Conservation (phyloP, 768 basidiomycete genomes). For the Suillus clintonianus region DNA sequence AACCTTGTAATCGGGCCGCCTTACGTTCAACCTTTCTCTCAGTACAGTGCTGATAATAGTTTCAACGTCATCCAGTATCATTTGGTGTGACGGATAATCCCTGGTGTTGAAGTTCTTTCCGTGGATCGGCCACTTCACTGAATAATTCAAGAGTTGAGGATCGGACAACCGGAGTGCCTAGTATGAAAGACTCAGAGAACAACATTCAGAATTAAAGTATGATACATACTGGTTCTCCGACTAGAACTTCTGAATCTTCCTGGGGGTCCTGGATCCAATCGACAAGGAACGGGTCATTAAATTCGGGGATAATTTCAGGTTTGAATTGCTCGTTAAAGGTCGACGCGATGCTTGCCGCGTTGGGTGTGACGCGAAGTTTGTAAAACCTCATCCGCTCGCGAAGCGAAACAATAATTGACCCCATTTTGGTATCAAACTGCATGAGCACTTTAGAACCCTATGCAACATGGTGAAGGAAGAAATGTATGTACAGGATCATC, state of each 20-base stretch:
- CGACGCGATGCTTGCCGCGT: slow-evolving; percentile 68
- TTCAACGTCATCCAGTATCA: slow-evolving; percentile 78
- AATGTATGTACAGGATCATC: slow-evolving; percentile 60
- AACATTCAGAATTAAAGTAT: background rate
- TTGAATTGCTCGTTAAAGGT: slow-evolving; percentile 83
- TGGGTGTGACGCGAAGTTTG: slow-evolving; percentile 74
- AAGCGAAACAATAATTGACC: slow-evolving; percentile 68
- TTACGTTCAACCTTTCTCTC: slow-evolving; percentile 59
- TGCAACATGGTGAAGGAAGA: background rate
- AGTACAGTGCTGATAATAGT: slow-evolving; percentile 64
- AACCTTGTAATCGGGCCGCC: slow-evolving; percentile 60
- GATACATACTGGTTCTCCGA: slow-evolving; percentile 67
- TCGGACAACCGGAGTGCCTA: slow-evolving; percentile 74
- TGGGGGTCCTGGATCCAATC: slow-evolving; percentile 75
- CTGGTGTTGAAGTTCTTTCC: slow-evolving; percentile 81
- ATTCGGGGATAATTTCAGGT: slow-evolving; percentile 83
- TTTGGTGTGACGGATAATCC: slow-evolving; percentile 72
- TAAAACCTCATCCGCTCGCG: slow-evolving; percentile 87
- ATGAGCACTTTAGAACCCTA: slow-evolving; percentile 1
- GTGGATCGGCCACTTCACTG: slow-evolving; percentile 80
- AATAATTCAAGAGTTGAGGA: slow-evolving; percentile 67
- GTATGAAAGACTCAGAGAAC: slow-evolving; percentile 11
- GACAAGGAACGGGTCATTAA: slow-evolving; percentile 78
- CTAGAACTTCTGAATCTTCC: slow-evolving; percentile 47
- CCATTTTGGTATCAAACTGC: slow-evolving; percentile 78